Conservation (phyloP, 345 rosid genomes). For the Eucalyptus pauciflora region DNA sequence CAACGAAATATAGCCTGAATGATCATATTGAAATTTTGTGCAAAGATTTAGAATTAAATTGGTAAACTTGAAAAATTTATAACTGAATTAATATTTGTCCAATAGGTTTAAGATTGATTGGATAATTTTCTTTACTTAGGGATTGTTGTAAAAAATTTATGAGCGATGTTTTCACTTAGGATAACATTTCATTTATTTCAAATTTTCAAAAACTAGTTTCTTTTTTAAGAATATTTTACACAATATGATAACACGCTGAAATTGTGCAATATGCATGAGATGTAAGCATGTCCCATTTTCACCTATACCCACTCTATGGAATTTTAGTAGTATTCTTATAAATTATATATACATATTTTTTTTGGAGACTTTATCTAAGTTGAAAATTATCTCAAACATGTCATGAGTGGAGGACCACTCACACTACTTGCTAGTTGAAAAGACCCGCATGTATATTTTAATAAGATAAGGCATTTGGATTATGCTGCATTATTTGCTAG, state of each 20-base stretch:
- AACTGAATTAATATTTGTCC: accelerated
- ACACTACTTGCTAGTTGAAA: background rate
- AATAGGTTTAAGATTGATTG: background rate
- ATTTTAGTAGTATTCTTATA: too few species aligned
- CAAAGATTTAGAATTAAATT: background rate
- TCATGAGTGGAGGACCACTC: background rate
- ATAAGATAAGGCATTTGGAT: background rate
- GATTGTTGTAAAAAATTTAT: background rate
- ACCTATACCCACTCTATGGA: background rate
- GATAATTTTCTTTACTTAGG: background rate
- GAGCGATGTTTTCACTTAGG: background rate
- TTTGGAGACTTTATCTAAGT: too few species aligned
- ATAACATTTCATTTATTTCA: background rate
- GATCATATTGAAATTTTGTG: background rate
- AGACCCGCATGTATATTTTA: background rate
- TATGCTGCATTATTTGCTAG: background rate
- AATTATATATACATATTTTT: too few species aligned
- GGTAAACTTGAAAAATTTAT: background rate
- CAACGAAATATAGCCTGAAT: accelerated
- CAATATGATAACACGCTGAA: background rate
- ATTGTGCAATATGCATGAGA: background rate
- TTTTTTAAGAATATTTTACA: background rate
- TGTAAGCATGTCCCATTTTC: background rate
- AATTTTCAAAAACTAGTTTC: background rate
- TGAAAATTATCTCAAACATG: background rate